Conservation (phyloP, 108 stramenopile species). For the Cyclostephanos invisitatus region DNA sequence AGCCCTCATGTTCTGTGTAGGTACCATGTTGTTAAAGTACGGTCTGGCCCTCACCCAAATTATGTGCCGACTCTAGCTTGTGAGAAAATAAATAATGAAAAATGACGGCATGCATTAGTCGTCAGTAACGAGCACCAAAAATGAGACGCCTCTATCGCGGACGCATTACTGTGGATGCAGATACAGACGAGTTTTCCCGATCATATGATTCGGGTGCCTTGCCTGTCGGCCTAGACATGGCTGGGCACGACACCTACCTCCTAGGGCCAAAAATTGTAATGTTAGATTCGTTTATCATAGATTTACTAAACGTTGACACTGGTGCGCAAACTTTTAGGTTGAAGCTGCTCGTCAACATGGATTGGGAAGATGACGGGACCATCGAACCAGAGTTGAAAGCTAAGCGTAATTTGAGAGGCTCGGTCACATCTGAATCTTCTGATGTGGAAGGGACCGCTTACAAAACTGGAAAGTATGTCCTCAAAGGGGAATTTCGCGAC, state of each 20-base stretch:
- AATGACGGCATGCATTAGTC: no score
- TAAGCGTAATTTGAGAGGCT: conserved; percentile 28
- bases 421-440: background rate
- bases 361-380: conserved; percentile 50
- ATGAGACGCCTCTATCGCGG: no score
- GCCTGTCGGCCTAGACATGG: conserved; percentile 41
- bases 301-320: conserved; percentile 37
- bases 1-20: no score
- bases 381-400: conserved; percentile 38
- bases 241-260: conserved; percentile 37
- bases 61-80: no score
- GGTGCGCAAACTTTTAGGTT: conserved; percentile 38
- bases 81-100: no score
- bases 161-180: background rate
- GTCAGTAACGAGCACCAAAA: no score
- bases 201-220: conserved; percentile 12
- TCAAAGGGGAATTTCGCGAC: conserved; percentile 10
- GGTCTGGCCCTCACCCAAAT: no score
- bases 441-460: conserved; percentile 1
- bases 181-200: background rate
- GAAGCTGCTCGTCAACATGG: conserved; percentile 34
- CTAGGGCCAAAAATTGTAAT: conserved; percentile 38
- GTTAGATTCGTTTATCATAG: conserved; percentile 38
- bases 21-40: no score
- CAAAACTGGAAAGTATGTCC: conserved; percentile 38